phyloP scores from a whole-genome alignment of 1,284 basidiomycete genomes.

The Melampsora larici-populina region DNA sequence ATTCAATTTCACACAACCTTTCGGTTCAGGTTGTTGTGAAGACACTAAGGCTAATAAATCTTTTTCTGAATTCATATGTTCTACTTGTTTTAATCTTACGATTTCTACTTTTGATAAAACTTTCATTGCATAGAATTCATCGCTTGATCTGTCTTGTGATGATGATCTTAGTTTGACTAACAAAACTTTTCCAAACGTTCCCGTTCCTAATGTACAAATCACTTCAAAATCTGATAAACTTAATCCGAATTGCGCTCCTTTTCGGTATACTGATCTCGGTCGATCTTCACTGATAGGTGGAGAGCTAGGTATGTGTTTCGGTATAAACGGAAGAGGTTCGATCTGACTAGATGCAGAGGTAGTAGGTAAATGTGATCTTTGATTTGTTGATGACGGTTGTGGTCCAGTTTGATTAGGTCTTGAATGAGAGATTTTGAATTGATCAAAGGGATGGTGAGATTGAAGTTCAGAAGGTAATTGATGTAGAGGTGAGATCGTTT shows the following conservation, averaged over 20 bases:
- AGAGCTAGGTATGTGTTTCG: background rate
- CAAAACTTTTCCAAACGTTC: slow-evolving; percentile 34
- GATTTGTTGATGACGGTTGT: background rate
- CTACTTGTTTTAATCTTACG: slow-evolving; percentile 60
- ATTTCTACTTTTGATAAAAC: slow-evolving; percentile 60
- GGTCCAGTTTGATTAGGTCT: background rate
- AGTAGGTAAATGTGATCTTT: background rate
- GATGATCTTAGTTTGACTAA: slow-evolving; percentile 5
- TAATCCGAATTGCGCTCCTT: background rate
- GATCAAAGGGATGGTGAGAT: background rate
- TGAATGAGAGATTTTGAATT: background rate
- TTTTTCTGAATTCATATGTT: slow-evolving; percentile 61
- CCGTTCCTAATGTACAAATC: slow-evolving; percentile 21
- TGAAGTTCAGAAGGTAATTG: too few species aligned
- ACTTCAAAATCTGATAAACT: slow-evolving; percentile 13
- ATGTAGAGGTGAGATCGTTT: too few species aligned
- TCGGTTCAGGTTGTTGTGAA: background rate
- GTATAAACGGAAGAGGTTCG: too few species aligned
- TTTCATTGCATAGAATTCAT: slow-evolving; percentile 51
- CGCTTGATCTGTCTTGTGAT: background rate
- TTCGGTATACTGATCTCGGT: slow-evolving; percentile 1
- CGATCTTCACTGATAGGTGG: background rate
- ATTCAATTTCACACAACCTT: slow-evolving; percentile 19
- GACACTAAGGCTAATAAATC: slow-evolving; percentile 54
- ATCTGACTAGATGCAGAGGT: background rate